Base-by-base conservation (phyloP, 495 filamentous ascomycete genomes). In the Penicillium ochrochloron region DNA sequence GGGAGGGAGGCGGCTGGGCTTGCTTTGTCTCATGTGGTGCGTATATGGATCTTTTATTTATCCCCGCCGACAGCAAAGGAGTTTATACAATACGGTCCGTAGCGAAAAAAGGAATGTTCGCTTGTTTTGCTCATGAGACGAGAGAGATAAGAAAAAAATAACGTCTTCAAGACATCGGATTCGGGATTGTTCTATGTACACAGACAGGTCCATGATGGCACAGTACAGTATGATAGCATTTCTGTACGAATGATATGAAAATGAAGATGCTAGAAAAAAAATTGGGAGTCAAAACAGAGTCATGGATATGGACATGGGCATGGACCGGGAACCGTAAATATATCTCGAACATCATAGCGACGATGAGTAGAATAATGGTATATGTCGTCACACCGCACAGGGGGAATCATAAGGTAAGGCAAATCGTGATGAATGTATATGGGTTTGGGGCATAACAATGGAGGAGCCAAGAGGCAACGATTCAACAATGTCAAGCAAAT, bases 321-420 rank as follows among this genome's bases (percentile, higher is more conserved):
- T 27, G 33, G 53, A 31, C 17, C 8, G 27, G 31, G 31, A 31
- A n/a, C 53, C 31, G 33, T 56, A 34, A 56, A 56, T 31, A 31
- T 35, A n/a, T 56, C 53, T 31, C 48, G 10, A n/a, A 52, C 15
- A 52, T 52, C 48, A 9, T 31, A n/a, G 25, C 37, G 19, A 56
- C 5, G 53, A 35, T 56, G 50, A 56, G 27, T 35, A n/a, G 11
- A 31, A 27, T 29, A 37, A 29, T 42, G 33, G 53, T 56, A 58
- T 57, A 61, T 60, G 62, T 67, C 59, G 65, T 70, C 64, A 65
- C 63, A 66, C 57, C 67, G 71, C 71, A 60, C 63, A 71, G 68
- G 71, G 71, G 71, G 71, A 74, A 74, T 74, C 71, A 72, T 73
- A 64, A 66, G 55, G 60, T 62, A 60, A 62, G 51, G 61, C 61